phyloP scores from a whole-genome alignment of 1,139 yeast genomes.

The Yamadazyma aaseri region DNA sequence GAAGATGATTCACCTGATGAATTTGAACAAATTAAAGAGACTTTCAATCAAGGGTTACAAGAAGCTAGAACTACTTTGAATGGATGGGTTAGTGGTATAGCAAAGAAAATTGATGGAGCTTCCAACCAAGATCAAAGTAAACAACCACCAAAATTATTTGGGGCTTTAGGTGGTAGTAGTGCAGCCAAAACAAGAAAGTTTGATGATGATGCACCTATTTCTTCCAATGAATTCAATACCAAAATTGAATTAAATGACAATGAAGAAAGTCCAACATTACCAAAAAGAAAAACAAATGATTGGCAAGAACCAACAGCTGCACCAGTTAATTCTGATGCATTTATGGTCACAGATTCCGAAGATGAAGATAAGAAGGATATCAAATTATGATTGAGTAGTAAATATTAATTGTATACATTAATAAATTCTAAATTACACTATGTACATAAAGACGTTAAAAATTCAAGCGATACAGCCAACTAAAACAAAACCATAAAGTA shows the following conservation, averaged over 20 bases:
- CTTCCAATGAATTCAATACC: constrained; percentile 54
- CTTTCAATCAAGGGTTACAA: constrained; percentile 72
- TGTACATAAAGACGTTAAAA: constrained; percentile 11
- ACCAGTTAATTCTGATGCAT: constrained; percentile 68
- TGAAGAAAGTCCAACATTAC: constrained; percentile 21
- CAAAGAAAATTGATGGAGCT: constrained; percentile 50
- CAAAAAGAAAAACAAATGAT: constrained; percentile 12
- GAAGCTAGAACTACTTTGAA: constrained; percentile 81
- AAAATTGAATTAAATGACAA: constrained; percentile 53
- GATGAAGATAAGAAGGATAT: constrained; percentile 49
- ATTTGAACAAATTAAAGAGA: constrained; percentile 68
- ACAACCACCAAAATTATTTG: constrained; percentile 36
- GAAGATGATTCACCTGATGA: constrained; percentile 58
- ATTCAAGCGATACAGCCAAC: constrained; percentile 1
- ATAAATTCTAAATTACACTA: constrained; percentile 15
- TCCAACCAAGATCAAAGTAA: constrained; percentile 4
- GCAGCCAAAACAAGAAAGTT: constrained; percentile 40
- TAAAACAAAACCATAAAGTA: too few species aligned
- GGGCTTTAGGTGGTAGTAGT: constrained; percentile 49
- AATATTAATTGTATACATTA: not conserved
- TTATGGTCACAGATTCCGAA: constrained; percentile 76
- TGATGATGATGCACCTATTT: constrained; percentile 56
- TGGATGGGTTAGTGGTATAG: constrained; percentile 77
- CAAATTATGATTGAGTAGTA: constrained; percentile 7
- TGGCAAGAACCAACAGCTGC: constrained; percentile 28